Conservation (phyloP, 495 filamentous ascomycete species). For the Massariosphaeria phaeospora region DNA sequence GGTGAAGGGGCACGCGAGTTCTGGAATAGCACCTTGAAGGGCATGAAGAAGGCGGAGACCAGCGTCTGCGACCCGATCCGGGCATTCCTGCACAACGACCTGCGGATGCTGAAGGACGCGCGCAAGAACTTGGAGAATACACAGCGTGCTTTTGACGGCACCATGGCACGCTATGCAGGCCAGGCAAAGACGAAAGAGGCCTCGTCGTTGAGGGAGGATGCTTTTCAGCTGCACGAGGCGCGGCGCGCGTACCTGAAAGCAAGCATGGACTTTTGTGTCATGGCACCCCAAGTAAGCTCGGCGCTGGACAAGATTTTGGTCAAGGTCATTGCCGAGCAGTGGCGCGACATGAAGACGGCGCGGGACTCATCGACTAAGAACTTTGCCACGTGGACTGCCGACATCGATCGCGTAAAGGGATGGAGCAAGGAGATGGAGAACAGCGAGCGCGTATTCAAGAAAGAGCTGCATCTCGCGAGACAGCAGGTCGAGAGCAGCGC, state of each 20-base stretch:
- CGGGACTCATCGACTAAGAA: slow-evolving; percentile 54
- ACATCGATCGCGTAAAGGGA: slow-evolving; percentile 84
- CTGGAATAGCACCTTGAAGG: slow-evolving; percentile 69
- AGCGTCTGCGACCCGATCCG: slow-evolving; percentile 76
- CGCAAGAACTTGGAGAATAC: slow-evolving; percentile 68
- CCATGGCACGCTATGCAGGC: slow-evolving; percentile 69
- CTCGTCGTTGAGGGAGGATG: slow-evolving; percentile 84
- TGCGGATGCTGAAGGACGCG: slow-evolving; percentile 67
- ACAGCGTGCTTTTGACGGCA: slow-evolving; percentile 76
- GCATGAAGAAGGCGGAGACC: slow-evolving; percentile 68
- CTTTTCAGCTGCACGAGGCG: slow-evolving; percentile 92
- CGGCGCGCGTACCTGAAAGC: slow-evolving; percentile 86
- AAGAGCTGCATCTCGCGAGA: slow-evolving; percentile 72
- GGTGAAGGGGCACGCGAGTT: slow-evolving; percentile 79
- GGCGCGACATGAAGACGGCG: slow-evolving; percentile 68
- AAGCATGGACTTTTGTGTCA: slow-evolving; percentile 86
- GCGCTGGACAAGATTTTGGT: slow-evolving; percentile 82
- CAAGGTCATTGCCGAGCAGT: slow-evolving; percentile 76
- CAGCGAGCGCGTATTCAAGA: slow-evolving; percentile 68
- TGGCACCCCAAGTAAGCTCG: slow-evolving; percentile 74
- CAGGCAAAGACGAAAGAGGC: slow-evolving; percentile 93
- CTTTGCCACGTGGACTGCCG: slow-evolving; percentile 59
- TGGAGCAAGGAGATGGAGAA: slow-evolving; percentile 93
- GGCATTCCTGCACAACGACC: slow-evolving; percentile 66
- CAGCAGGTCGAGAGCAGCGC: slow-evolving; percentile 79